Conservation (phyloP, 495 filamentous ascomycete species). For the Cenococcum geophilum region DNA sequence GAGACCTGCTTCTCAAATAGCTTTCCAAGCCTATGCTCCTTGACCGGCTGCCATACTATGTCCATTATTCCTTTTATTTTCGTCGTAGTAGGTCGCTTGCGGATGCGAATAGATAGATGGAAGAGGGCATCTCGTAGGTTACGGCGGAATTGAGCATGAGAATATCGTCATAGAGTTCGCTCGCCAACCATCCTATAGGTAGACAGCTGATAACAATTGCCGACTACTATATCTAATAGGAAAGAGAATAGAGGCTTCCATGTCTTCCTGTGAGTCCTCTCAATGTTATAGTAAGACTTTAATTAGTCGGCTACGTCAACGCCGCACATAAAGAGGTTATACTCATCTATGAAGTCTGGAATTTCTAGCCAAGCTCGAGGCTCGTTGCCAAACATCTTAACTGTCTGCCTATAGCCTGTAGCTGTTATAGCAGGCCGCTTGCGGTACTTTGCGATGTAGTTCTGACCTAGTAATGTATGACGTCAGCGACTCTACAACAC, state of each 20-base stretch:
- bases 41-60: slow-evolving; percentile 4
- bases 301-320: slow-evolving; percentile 1
- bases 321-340: slow-evolving; percentile 1
- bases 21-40: background rate
- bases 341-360: background rate
- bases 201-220: background rate
- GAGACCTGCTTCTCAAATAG: background rate
- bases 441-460: background rate
- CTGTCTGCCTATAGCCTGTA: background rate
- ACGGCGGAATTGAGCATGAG: background rate
- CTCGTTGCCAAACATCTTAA: background rate
- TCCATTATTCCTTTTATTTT: slow-evolving; percentile 1
- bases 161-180: background rate
- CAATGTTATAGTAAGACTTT: slow-evolving; percentile 1
- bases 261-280: background rate
- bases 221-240: background rate
- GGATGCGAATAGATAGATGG: background rate
- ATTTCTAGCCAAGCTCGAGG: background rate
- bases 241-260: background rate
- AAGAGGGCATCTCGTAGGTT: background rate
- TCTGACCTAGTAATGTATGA: background rate
- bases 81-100: background rate
- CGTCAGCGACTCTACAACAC: slow-evolving; percentile 1
- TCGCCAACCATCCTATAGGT: background rate
- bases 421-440: background rate